phyloP scores from a whole-genome alignment of 2,329 filamentous ascomycete species.

The Penicillium rolfsii region DNA sequence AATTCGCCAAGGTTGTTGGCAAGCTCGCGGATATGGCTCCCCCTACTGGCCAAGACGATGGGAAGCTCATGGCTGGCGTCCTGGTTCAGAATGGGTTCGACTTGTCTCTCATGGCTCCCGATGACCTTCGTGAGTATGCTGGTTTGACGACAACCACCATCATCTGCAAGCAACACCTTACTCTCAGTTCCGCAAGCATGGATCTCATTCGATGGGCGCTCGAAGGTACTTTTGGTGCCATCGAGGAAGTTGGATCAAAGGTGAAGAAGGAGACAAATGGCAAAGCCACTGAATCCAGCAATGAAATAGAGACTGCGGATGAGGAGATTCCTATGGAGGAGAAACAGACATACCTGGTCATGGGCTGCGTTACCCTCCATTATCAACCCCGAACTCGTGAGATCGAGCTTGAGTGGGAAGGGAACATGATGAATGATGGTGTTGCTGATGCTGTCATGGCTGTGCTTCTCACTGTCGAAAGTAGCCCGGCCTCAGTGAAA shows the following conservation, averaged over 20 bases:
- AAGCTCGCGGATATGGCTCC: constrained; percentile 83
- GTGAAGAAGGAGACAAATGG: constrained; percentile 30
- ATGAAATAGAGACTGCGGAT: constrained; percentile 47
- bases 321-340: constrained; percentile 48
- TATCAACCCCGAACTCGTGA: constrained; percentile 73
- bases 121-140: constrained; percentile 93
- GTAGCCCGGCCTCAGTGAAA: constrained; percentile 90
- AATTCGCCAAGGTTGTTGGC: constrained; percentile 93
- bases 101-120: constrained; percentile 92
- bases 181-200: constrained; percentile 81
- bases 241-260: constrained; percentile 59
- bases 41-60: constrained; percentile 55
- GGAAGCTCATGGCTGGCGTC: constrained; percentile 78
- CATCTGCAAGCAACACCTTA: constrained; percentile 87
- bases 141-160: constrained; percentile 96
- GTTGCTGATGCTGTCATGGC: constrained; percentile 98
- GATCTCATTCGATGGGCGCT: constrained; percentile 93
- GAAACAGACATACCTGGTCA: constrained; percentile 64
- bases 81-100: constrained; percentile 98
- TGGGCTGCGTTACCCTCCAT: constrained; percentile 87
- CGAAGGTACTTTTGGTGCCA: constrained; percentile 87
- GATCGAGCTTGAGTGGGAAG: constrained; percentile 94
- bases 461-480: constrained; percentile 88
- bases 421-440: constrained; percentile 95
- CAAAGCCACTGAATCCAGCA: constrained; percentile 43